Percentiles rank a stretch among this genome's conserved stretches.
These are phyloP conservation scores for Umbelopsis ramanniana DNA, from an alignment of 192 early-diverging fungal species.

Conservation along the genomic window DNA sequence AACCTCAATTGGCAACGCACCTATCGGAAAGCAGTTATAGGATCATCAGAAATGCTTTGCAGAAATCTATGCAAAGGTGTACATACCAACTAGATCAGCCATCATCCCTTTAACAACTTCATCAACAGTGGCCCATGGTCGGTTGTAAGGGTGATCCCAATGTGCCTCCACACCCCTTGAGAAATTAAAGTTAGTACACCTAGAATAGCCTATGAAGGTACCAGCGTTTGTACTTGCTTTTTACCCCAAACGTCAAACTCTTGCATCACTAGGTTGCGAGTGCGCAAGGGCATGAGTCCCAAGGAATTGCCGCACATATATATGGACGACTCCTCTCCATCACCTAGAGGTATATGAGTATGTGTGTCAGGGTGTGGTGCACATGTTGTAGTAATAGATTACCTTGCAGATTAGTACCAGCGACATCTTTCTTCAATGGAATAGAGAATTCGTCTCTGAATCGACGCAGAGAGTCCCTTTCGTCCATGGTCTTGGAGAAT, in stretches of 20 bases:
- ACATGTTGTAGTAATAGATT: neutral
- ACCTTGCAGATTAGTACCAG: conserved; percentile 18
- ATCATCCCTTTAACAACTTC: conserved; percentile 72
- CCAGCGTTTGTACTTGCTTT: conserved; percentile 43
- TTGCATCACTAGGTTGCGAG: conserved; percentile 72
- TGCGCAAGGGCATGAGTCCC: conserved; percentile 79
- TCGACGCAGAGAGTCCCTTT: conserved; percentile 50
- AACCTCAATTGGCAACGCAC: conserved; percentile 77
- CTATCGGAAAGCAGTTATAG: conserved; percentile 38
- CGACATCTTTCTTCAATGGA: conserved; percentile 52
- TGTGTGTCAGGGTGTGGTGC: neutral
- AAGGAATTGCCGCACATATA: conserved; percentile 97
- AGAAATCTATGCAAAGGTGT: neutral
- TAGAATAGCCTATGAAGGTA: neutral
- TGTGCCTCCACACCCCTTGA: conserved; percentile 85
- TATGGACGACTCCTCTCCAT: conserved; percentile 49
- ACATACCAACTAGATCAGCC: conserved; percentile 79
- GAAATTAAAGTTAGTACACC: neutral
- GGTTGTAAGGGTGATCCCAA: conserved; percentile 78
- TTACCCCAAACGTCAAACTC: conserved; percentile 91
- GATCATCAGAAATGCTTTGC: neutral
- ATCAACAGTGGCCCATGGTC: conserved; percentile 89
- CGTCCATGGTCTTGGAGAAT: conserved; percentile 59
- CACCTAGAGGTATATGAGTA: conserved; percentile 21
- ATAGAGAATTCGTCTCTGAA: conserved; percentile 69